phyloP scores from a whole-genome alignment of 2,329 filamentous ascomycete species.

The Aspergillus terreus region DNA sequence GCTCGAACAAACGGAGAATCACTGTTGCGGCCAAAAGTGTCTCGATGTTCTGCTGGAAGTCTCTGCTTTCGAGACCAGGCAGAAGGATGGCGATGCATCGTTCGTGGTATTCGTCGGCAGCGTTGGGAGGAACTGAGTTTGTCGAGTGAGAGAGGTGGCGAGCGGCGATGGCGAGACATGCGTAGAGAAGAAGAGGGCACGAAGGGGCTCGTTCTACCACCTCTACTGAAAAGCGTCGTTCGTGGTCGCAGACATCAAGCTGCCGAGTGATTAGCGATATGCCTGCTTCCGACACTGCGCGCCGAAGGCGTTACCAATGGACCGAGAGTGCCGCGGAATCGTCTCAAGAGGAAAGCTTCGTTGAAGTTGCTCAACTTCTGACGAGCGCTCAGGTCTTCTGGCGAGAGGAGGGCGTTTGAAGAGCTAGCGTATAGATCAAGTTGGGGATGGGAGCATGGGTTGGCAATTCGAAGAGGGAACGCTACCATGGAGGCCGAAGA shows the following conservation, averaged over 20 bases:
- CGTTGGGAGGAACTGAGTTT: conserved; percentile 23
- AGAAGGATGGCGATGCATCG: conserved; percentile 34
- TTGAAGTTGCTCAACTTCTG: conserved; percentile 26
- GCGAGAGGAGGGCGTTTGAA: conserved; percentile 16
- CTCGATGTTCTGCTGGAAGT: conserved; percentile 29
- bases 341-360: conserved; percentile 32
- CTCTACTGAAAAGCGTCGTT: conserved; percentile 28
- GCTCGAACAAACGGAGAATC: conserved; percentile 34
- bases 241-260: conserved; percentile 31
- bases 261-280: conserved; percentile 14
- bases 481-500: conserved; percentile 22
- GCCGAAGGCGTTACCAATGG: conserved; percentile 31
- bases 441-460: conserved; percentile 7
- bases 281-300: not conserved
- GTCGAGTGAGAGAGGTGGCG: conserved; percentile 31
- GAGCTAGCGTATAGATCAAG: conserved; percentile 13
- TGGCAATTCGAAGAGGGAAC: conserved; percentile 14
- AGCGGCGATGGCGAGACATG: conserved; percentile 32
- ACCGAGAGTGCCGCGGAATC: conserved; percentile 30
- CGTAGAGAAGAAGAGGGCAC: conserved; percentile 29
- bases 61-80: conserved; percentile 27
- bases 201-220: conserved; percentile 29
- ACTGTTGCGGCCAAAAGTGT: conserved; percentile 33
- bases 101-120: conserved; percentile 33
- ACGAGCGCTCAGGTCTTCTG: conserved; percentile 16